Percentiles rank a stretch among this genome's conserved stretches.
phyloP scores from a whole-genome alignment of 495 filamentous ascomycete genomes.

The Penicillium lagena region DNA sequence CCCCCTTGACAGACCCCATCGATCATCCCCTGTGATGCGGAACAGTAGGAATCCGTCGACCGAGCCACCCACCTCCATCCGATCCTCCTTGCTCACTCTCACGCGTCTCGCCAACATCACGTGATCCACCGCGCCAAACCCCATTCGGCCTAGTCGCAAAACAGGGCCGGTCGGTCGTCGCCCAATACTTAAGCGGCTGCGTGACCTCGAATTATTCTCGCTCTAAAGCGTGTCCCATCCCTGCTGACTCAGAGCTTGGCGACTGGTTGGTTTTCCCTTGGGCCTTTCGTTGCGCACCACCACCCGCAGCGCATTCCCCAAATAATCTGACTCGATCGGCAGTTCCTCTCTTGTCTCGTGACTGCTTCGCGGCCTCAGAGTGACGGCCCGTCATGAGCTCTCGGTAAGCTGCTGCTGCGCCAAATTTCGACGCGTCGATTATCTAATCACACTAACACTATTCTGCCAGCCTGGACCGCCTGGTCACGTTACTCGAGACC shows the following conservation, averaged over 20 bases:
- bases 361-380: constrained; percentile 17
- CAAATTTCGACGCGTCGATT: constrained; percentile 25
- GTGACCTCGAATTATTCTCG: constrained; percentile 36
- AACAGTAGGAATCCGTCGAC: too few species aligned
- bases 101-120: constrained; percentile 4
- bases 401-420: constrained; percentile 34
- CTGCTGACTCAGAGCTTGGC: constrained; percentile 21
- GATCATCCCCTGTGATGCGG: too few species aligned
- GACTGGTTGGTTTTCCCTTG: constrained; percentile 14
- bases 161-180: constrained; percentile 38
- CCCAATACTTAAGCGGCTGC: constrained; percentile 48
- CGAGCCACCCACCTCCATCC: too few species aligned
- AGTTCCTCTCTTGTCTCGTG: constrained; percentile 4
- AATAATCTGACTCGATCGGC: background rate
- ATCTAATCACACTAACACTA: constrained; percentile 24
- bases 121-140: constrained; percentile 13
- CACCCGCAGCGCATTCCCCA: too few species aligned
- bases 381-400: constrained; percentile 44
- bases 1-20: background rate
- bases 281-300: constrained; percentile 1
- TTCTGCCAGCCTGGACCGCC: constrained; percentile 68
- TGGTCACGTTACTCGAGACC: constrained; percentile 95
- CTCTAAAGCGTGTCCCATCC: constrained; percentile 21
- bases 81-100: too few species aligned
- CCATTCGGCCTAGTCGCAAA: constrained; percentile 22